These are phyloP conservation scores for Phytopythium vexans DNA, from an alignment of 352 stramenopile genomes.

Conservation along the genomic window DNA sequence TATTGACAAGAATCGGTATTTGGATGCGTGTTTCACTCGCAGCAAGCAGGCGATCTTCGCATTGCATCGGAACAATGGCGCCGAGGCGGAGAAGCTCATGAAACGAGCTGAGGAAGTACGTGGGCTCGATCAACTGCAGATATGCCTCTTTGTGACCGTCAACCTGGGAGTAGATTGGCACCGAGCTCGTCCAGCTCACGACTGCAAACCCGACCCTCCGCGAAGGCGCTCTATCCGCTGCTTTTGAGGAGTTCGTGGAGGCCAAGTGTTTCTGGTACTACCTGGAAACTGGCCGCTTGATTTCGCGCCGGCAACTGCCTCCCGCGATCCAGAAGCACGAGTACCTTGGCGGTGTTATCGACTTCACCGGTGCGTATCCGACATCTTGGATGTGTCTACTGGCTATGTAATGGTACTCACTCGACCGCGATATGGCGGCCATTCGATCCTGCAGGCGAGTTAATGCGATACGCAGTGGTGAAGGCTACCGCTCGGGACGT, in stretches of 20 bases:
- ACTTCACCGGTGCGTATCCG: conserved; percentile 85
- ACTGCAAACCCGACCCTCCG: conserved; percentile 80
- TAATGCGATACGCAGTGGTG: conserved; percentile 87
- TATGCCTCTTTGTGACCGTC: neutral
- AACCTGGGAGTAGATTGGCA: conserved; percentile 35
- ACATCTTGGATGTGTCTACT: neutral
- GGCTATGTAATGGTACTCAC: neutral
- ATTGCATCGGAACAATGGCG: conserved; percentile 85
- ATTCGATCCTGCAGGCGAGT: conserved; percentile 53
- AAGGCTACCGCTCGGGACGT: conserved; percentile 87
- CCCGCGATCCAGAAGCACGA: conserved; percentile 75
- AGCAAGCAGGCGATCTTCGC: conserved; percentile 95
- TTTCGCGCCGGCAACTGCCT: conserved; percentile 48
- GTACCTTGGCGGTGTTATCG: conserved; percentile 94
- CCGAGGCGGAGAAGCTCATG: conserved; percentile 51
- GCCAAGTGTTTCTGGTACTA: conserved; percentile 91
- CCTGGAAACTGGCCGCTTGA: conserved; percentile 53
- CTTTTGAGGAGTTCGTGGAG: conserved; percentile 94
- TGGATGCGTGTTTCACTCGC: neutral
- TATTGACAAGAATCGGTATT: neutral
- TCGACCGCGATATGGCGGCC: too few species aligned
- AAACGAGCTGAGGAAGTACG: conserved; percentile 47
- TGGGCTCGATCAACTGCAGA: conserved; percentile 7
- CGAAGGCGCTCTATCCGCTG: conserved; percentile 72
- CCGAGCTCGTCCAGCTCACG: conserved; percentile 80